Evolutionary conservation across 495 filamentous ascomycete species (phyloP), one percentile per base, ranked within the genome.

Genomic region (Amorphotheca resinae): DNA sequence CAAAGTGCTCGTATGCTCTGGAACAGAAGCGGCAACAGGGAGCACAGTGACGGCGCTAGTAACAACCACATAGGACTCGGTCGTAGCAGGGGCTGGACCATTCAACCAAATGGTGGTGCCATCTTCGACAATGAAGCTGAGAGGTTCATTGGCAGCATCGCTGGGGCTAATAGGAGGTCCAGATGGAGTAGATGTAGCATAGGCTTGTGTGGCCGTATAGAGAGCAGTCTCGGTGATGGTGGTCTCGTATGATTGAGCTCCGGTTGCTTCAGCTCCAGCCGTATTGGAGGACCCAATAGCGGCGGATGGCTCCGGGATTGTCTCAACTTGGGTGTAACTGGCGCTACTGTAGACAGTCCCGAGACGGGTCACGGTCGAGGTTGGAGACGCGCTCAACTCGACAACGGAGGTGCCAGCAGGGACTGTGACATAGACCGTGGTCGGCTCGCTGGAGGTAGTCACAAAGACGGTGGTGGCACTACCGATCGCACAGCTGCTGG

Each of bases 91-190:
- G 18, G 44, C 26, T 6, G 32, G 32, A 16, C 51, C 48, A 42
- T 46, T 46, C 28, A 46, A 34, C 50, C 50, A 53, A 26, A 36
- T 41, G 1, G 46, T 54, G 12, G 39, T 50, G 22, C 46, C 41
- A 39, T 47, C 20, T 2, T 49, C 31, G 11, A 54, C 44, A 7
- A 46, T 25, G 33, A 40, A 54, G 16, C 7, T 36, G 18, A 23
- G 28, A 20, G 25, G 31, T 4, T 22, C 18, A 31, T 4, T 28
- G 12, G 33, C 25, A 15, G 22, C 15, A 4, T 18, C 17, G 7
- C 9, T 42, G 39, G n/a, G 22, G 17, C 4, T 36, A 14, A 25
- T 9, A 22, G 11, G 8, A 3, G 20, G 16, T 14, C 18, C 18
- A 35, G 41, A 15, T 38, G 2, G 17, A 22, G 22, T 16, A 21